These are phyloP conservation scores for Naganishia randhawae DNA, from an alignment of 768 basidiomycete species.

Conservation along the genomic window DNA sequence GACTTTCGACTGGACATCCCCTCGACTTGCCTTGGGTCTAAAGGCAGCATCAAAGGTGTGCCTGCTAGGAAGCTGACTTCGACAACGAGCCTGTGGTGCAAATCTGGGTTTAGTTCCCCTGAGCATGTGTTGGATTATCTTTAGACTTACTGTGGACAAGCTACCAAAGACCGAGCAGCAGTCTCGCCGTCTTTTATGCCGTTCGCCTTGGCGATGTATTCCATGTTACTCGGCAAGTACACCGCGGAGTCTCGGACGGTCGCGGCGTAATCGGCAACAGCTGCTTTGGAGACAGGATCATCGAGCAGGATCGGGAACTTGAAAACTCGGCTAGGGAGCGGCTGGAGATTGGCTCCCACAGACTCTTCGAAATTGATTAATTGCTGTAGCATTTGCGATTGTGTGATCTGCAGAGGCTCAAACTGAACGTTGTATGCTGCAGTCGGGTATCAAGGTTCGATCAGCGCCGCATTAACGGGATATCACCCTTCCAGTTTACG, in stretches of 20 bases:
- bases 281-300: slow-evolving; percentile 60
- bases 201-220: slow-evolving; percentile 65
- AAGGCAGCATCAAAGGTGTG: slow-evolving; percentile 58
- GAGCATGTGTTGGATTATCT: not conserved
- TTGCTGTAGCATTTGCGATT: slow-evolving; percentile 53
- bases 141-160: slow-evolving; percentile 55
- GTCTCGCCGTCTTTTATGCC: slow-evolving; percentile 55
- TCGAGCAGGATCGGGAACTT: slow-evolving; percentile 64
- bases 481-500: not conserved
- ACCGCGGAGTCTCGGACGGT: slow-evolving; percentile 60
- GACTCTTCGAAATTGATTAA: slow-evolving; percentile 53
- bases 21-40: slow-evolving; percentile 51
- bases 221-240: slow-evolving; percentile 67
- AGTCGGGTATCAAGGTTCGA: not conserved
- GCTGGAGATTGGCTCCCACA: slow-evolving; percentile 53
- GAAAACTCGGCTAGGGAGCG: slow-evolving; percentile 58
- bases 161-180: slow-evolving; percentile 56
- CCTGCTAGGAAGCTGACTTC: slow-evolving; percentile 65
- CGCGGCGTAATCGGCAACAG: slow-evolving; percentile 59
- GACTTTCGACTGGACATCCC: not conserved
- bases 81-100: slow-evolving; percentile 53
- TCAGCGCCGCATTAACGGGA: not conserved
- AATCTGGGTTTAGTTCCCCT: slow-evolving; percentile 14
- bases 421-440: slow-evolving; percentile 55
- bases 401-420: slow-evolving; percentile 54